Conservation (phyloP, 2,329 filamentous ascomycete genomes). For the Nemania bipapillata region DNA sequence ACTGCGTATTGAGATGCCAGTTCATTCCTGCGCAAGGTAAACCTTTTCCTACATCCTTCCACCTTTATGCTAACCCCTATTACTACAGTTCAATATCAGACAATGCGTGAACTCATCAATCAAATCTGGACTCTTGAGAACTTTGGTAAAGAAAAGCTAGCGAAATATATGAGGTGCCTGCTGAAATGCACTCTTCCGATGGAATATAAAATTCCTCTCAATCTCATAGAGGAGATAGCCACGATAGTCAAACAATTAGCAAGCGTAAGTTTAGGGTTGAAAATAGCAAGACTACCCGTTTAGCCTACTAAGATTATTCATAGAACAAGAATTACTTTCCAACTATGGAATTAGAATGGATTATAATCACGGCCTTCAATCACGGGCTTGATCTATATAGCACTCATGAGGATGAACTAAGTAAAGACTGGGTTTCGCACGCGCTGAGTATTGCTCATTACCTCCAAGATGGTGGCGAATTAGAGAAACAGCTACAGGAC, state of each 20-base stretch:
- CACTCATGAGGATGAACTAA: conserved; percentile 63
- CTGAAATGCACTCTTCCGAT: conserved; percentile 73
- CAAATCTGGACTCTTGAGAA: conserved; percentile 68
- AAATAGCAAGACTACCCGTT: background rate
- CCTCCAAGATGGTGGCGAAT: conserved; percentile 63
- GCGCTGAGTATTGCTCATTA: conserved; percentile 71
- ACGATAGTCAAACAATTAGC: conserved; percentile 63
- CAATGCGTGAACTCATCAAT: conserved; percentile 75
- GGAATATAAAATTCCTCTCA: conserved; percentile 66
- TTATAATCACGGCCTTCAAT: conserved; percentile 76
- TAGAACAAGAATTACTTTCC: conserved; percentile 67
- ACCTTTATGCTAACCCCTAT: background rate
- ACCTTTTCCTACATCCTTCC: conserved; percentile 13
- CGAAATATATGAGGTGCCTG: conserved; percentile 81
- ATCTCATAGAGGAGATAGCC: conserved; percentile 72
- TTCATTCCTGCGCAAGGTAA: conserved; percentile 63
- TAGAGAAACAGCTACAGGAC: conserved; percentile 59
- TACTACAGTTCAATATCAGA: conserved; percentile 60
- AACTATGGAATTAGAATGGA: conserved; percentile 76
- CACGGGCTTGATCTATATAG: conserved; percentile 74
- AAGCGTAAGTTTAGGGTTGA: conserved; percentile 54
- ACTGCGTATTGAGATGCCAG: conserved; percentile 68
- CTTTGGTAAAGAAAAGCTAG: conserved; percentile 69
- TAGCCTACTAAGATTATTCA: conserved; percentile 9
- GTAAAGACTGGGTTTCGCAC: conserved; percentile 70